Conservation (phyloP, 2,329 filamentous ascomycete genomes). For the Aschersonia sp. region DNA sequence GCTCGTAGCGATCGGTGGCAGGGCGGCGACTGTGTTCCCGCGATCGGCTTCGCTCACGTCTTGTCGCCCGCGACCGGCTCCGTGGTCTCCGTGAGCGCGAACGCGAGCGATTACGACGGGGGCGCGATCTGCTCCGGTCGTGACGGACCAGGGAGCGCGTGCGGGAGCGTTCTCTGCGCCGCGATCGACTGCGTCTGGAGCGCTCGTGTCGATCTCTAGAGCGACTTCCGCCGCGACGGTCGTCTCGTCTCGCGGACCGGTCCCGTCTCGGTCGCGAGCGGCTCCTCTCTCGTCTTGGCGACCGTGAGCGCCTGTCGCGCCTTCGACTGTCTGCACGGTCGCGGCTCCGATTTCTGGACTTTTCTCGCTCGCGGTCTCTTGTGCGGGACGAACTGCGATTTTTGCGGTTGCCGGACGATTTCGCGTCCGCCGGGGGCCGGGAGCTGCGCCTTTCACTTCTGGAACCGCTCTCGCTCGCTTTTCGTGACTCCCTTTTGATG, state of each 20-base stretch:
- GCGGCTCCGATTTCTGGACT: constrained; percentile 14
- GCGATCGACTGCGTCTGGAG: constrained; percentile 20
- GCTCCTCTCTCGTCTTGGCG: constrained; percentile 20
- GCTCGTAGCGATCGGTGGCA: constrained; percentile 8
- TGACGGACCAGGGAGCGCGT: constrained; percentile 17
- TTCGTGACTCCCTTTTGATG: constrained; percentile 29
- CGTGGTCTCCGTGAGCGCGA: constrained; percentile 1
- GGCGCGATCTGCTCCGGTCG: constrained; percentile 10
- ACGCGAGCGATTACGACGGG: constrained; percentile 1
- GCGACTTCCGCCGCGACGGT: constrained; percentile 17
- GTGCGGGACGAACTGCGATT: constrained; percentile 19
- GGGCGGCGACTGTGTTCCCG: constrained; percentile 8
- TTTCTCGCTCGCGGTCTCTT: constrained; percentile 12
- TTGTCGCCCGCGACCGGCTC: constrained; percentile 6
- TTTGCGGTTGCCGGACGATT: constrained; percentile 9
- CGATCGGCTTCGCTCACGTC: constrained; percentile 9
- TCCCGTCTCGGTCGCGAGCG: constrained; percentile 20
- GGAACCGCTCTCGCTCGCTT: constrained; percentile 14
- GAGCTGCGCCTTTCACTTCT: constrained; percentile 20
- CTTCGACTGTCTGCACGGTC: constrained; percentile 15
- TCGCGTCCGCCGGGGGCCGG: constrained; percentile 13
- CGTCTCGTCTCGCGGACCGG: constrained; percentile 18
- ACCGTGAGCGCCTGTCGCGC: constrained; percentile 22
- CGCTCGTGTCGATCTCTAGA: constrained; percentile 18
- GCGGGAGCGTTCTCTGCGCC: constrained; percentile 15